Base-by-base conservation (phyloP, 2,329 filamentous ascomycete genomes). In the Neopestalotiopsis sp. region DNA sequence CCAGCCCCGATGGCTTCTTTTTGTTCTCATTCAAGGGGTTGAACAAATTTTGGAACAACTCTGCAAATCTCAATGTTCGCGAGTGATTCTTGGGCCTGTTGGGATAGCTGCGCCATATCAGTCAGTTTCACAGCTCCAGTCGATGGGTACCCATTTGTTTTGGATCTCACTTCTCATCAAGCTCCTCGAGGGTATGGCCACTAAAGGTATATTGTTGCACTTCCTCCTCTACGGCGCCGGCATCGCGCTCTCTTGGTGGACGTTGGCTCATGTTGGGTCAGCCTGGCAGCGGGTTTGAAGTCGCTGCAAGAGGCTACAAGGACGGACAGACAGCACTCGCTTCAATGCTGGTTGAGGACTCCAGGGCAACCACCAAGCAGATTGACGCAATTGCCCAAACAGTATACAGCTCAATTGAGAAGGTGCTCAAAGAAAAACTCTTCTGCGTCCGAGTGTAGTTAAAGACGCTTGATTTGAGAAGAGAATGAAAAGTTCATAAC, bases 51-150 rank as follows among this genome's bases (percentile, higher is more conserved):
- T 86, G 83, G 78, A 92, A 94, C 0, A 99, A 85, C 4, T 93
- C 91, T 69, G 94, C 92, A 77, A 99, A 99, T 4, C 90, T 89
- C 10, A 97, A 83, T 0, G 95, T 98, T 71, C 89, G 89, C 52
- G 90, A 90, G 74, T 92, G 89, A 73, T 98, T 99, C 71, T 84
- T 88, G 3, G 96, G 96, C 3, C 94, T 89, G 75, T 94, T 91
- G 2, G 94, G 94, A 77, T 93, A 97, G 76, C 92, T 94, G 69
- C n/a, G 1, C n/a, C 14, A 32, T n/a, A 60, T 3, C n/a, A 17
- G 66, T 67, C 52, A 64, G 68, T 70, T 67, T 28, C 2, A 66
- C 13, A n/a, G 14, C 34, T 32, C 40, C 17, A n/a, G 28, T 70
- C 65, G 49, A 65, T 34, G 40, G 20, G 30, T 56, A 38, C 64